phyloP scores from a whole-genome alignment of 1,284 basidiomycete species.

The Puccinia brachypodii region DNA sequence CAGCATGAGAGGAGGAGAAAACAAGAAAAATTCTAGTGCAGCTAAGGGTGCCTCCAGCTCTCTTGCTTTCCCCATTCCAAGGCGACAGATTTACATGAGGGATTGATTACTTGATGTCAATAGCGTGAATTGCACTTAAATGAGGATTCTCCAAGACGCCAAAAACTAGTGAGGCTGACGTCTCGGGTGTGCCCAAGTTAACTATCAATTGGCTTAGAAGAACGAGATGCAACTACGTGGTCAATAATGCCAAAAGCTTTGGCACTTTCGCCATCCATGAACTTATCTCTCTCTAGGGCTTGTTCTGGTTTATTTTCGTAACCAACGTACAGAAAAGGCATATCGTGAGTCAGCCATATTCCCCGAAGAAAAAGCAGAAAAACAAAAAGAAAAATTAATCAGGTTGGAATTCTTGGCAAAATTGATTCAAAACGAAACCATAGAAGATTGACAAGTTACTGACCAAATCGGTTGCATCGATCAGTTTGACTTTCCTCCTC shows the following conservation, averaged over 20 bases:
- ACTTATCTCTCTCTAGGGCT: slow-evolving; percentile 25
- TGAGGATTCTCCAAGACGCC: too few relatives aligned
- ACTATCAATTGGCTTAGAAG: background rate
- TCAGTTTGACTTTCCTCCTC: slow-evolving; percentile 2
- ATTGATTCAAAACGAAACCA: background rate
- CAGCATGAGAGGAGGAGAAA: too few relatives aligned
- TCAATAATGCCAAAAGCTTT: slow-evolving; percentile 34
- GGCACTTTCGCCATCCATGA: slow-evolving; percentile 24
- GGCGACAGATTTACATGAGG: too few relatives aligned
- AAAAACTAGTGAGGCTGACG: too few relatives aligned
- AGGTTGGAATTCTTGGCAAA: background rate
- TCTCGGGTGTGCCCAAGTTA: too few relatives aligned
- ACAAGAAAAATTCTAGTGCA: too few relatives aligned
- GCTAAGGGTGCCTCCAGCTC: too few relatives aligned
- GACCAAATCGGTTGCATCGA: slow-evolving; percentile 31
- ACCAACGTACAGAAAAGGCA: background rate
- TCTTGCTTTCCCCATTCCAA: too few relatives aligned
- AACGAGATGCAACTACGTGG: slow-evolving; percentile 21
- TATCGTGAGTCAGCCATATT: background rate
- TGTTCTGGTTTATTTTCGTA: background rate
- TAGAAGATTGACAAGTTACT: background rate
- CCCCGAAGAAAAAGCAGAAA: background rate
- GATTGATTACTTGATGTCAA: too few relatives aligned
- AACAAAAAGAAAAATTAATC: background rate
- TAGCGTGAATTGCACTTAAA: too few relatives aligned